phyloP scores from a whole-genome alignment of 2,329 filamentous ascomycete species.

The Aspergillus amoenus region DNA sequence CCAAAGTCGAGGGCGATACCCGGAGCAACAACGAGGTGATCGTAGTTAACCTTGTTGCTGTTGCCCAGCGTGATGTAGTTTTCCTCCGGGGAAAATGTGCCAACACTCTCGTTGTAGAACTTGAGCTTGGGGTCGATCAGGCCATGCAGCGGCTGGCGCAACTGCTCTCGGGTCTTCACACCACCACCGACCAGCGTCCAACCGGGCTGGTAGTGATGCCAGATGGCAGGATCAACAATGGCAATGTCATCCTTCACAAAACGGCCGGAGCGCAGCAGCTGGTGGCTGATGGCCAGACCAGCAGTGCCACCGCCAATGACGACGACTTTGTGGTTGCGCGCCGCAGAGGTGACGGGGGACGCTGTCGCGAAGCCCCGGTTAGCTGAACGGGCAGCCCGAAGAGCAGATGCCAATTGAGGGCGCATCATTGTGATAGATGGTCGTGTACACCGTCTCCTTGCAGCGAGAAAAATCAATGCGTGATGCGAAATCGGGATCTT shows the following conservation, averaged over 20 bases:
- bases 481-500: too few species aligned
- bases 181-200: conserved; percentile 70
- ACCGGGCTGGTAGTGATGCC: conserved; percentile 68
- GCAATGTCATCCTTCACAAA: conserved; percentile 63
- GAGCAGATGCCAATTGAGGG: conserved; percentile 24
- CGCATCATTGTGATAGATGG: conserved; percentile 26
- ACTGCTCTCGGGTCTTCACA: conserved; percentile 61
- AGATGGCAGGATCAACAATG: conserved; percentile 61
- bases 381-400: conserved; percentile 18
- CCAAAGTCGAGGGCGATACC: conserved; percentile 55
- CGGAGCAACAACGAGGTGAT: conserved; percentile 64
- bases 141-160: conserved; percentile 51
- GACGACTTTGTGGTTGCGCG: conserved; percentile 61
- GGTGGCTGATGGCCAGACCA: conserved; percentile 65
- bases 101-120: conserved; percentile 57
- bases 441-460: background rate
- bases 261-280: conserved; percentile 60
- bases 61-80: conserved; percentile 57
- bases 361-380: conserved; percentile 28
- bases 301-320: conserved; percentile 67
- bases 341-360: conserved; percentile 34
- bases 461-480: background rate
- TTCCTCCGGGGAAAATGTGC: conserved; percentile 54
- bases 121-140: conserved; percentile 62
- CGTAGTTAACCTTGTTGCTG: conserved; percentile 59